Evolutionary conservation across 129 eudicot genomes (phyloP).

Genomic region (Flaveria linearis): DNA sequence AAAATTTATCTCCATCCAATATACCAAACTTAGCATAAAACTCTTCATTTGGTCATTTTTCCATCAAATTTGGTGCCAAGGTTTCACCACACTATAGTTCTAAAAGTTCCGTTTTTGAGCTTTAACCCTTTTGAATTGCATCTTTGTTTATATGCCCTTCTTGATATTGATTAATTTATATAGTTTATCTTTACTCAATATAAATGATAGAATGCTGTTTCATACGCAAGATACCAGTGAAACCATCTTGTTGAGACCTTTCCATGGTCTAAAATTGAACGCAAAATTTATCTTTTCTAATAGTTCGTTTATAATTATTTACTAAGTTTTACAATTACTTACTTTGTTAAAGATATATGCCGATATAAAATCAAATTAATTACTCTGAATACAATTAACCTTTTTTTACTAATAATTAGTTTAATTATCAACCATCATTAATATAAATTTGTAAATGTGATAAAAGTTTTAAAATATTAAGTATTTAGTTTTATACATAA

Average conservation of each 20-base stretch:
- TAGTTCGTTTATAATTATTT: background rate
- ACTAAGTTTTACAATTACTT: background rate
- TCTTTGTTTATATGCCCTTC: background rate
- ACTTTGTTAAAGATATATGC: background rate
- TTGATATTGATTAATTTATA: background rate
- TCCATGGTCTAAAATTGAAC: background rate
- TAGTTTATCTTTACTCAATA: background rate
- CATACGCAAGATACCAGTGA: background rate
- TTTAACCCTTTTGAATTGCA: background rate
- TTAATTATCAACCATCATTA: background rate
- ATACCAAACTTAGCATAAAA: background rate
- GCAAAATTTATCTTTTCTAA: background rate
- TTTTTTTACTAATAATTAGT: background rate
- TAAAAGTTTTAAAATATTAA: background rate
- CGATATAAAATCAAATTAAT: background rate
- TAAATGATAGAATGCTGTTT: background rate
- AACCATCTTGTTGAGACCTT: background rate
- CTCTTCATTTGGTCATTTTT: background rate
- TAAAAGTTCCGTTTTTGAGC: background rate
- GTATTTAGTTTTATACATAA: background rate
- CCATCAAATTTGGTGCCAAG: background rate
- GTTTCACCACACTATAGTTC: background rate
- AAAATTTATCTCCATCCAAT: constrained; percentile 7
- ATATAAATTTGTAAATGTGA: background rate
- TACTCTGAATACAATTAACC: background rate